A percentile compares a stretch with the other conserved stretches of the same genome.
Evolutionary conservation across 2,329 filamentous ascomycete genomes (phyloP).

Genomic region (Proliferodiscus dingleyae): DNA sequence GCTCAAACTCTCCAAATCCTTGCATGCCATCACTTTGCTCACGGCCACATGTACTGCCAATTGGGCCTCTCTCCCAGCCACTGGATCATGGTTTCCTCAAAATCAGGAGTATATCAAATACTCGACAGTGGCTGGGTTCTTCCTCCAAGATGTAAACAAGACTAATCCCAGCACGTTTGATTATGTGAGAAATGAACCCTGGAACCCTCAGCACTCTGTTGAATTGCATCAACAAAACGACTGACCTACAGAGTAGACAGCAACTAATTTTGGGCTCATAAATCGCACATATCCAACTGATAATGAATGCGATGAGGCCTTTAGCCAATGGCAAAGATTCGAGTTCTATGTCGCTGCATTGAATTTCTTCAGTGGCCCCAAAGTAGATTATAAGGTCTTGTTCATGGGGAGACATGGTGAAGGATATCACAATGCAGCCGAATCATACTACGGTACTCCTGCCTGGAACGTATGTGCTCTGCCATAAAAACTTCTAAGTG

Average conservation of each 20-base stretch:
- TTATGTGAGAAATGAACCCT: conserved; percentile 53
- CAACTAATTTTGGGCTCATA: conserved; percentile 61
- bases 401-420: conserved; percentile 43
- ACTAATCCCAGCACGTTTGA: conserved; percentile 56
- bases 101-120: conserved; percentile 46
- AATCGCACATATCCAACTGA: conserved; percentile 58
- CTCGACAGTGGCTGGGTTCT: conserved; percentile 56
- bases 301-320: conserved; percentile 34
- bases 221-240: not conserved
- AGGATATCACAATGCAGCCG: conserved; percentile 52
- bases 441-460: conserved; percentile 61
- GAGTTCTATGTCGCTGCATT: conserved; percentile 50
- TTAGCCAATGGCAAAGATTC: conserved; percentile 63
- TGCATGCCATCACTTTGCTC: too few species aligned
- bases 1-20: not conserved
- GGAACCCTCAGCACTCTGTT: not conserved
- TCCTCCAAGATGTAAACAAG: conserved; percentile 55
- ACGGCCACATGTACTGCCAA: conserved; percentile 1
- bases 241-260: conserved; percentile 39
- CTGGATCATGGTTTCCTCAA: not conserved
- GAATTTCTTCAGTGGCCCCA: conserved; percentile 42
- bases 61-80: not conserved
- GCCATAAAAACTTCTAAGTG: too few species aligned
- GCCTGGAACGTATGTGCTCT: conserved; percentile 29
- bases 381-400: conserved; percentile 58